Evolutionary conservation across 768 basidiomycete species (phyloP), one percentile per base, ranked within the genome.

Genomic region (Naematelia aurantialba): DNA sequence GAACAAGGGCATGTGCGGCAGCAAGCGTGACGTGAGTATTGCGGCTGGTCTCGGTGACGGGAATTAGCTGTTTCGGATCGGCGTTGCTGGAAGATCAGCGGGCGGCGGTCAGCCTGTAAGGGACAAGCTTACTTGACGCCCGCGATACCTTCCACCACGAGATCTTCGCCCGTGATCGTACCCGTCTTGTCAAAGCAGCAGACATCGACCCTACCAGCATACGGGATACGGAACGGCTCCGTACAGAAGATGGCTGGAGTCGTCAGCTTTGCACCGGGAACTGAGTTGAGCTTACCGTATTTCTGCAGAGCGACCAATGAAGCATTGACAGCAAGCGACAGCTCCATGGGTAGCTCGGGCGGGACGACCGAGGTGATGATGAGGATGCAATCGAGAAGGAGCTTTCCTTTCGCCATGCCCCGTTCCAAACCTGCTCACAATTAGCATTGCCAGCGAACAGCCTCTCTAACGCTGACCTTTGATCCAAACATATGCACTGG

Each of bases 161-260:
- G 79, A 74, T 92, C 87, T 76, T 97, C 93, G 0, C 91, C 91
- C 0, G 96, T 99, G 66, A 99, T 97, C 0, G 96, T 98, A 22
- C 94, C 96, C 0, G 96, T 99, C 82, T 99, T 99, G 79, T 99
- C 96, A 68, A 99, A 98, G 78, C 96, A 98, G 78, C 96, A 99
- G 14, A 98, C 88, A 67, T 99, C 96, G 1, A 98, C 92, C 21
- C 91, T 84, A 4, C 96, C 96, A 4, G 96, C 96, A 61, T 81
- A 89, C 0, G 96, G 93, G 61, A 98, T 99, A 21, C 96, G 85
- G 85, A 99, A 98, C 0, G 96, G 96, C 70, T 99, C 96, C 17
- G 96, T 99, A 75, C 96, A 98, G 80, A 93, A 99, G 59, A 98
- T 99, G 5, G 94, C 94, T 96, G 62, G 13, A 21, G 30, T 14